phyloP scores from a whole-genome alignment of 352 stramenopile genomes.

The Globisporangium nodosum region DNA sequence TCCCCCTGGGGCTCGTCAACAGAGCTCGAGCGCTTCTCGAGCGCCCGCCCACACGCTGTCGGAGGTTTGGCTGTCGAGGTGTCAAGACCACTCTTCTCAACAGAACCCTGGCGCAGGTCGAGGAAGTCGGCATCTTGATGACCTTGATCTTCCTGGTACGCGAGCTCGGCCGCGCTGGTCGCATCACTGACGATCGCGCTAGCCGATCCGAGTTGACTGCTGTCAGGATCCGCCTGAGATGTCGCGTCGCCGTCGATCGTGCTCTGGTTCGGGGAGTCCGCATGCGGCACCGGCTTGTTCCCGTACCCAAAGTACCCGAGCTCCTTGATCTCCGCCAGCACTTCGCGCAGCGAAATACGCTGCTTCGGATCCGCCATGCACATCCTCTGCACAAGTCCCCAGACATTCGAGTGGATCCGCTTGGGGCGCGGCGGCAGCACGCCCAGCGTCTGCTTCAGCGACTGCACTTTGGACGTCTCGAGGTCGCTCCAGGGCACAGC shows the following conservation, averaged over 20 bases:
- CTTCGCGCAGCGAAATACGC: constrained; percentile 42
- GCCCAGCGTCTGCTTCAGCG: constrained; percentile 45
- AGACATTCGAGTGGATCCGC: constrained; percentile 32
- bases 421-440: constrained; percentile 47
- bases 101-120: not conserved
- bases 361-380: constrained; percentile 40
- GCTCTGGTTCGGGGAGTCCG: constrained; percentile 12
- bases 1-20: not conserved
- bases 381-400: constrained; percentile 61
- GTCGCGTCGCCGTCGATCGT: constrained; percentile 1
- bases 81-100: not conserved
- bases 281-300: constrained; percentile 12
- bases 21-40: not conserved
- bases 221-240: not conserved
- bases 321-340: constrained; percentile 36
- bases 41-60: not conserved
- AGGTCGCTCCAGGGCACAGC: constrained; percentile 42
- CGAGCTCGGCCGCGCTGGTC: constrained; percentile 1
- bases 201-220: not conserved
- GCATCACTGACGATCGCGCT: not conserved
- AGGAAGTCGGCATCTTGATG: constrained; percentile 11
- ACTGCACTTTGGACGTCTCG: constrained; percentile 38
- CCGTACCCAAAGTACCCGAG: constrained; percentile 33
- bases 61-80: not conserved
- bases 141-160: constrained; percentile 3